A percentile compares a stretch with the other conserved stretches of the same genome.
phyloP scores from a whole-genome alignment of 2,329 filamentous ascomycete genomes.

The Pseudogymnoascus sp. region DNA sequence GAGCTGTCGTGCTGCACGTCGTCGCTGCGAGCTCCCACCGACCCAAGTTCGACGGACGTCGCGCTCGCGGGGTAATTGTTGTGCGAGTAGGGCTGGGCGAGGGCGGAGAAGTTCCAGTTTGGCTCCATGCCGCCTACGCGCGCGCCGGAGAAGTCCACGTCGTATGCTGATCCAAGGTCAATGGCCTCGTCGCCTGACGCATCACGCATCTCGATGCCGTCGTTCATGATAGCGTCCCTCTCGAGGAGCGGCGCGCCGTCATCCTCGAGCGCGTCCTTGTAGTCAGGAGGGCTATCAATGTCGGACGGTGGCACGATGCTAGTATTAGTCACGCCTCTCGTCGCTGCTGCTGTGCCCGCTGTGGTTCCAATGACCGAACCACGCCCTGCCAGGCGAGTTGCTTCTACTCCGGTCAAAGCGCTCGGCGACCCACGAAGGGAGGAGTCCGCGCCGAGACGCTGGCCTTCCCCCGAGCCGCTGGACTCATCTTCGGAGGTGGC shows the following conservation, averaged over 20 bases:
- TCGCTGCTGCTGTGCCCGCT: constrained; percentile 17
- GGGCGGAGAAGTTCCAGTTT: constrained; percentile 17
- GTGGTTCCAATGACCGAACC: constrained; percentile 35
- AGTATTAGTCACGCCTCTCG: background rate
- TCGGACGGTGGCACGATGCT: background rate
- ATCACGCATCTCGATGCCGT: constrained; percentile 14
- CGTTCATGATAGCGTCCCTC: constrained; percentile 17
- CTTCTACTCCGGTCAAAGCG: constrained; percentile 72
- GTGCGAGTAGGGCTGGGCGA: constrained; percentile 7
- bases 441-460: constrained; percentile 74
- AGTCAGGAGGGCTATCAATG: constrained; percentile 17
- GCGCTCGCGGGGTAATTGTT: constrained; percentile 1
- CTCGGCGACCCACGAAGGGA: constrained; percentile 88
- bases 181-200: constrained; percentile 21
- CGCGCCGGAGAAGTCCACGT: background rate
- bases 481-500: constrained; percentile 40
- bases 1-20: constrained; percentile 26
- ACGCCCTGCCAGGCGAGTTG: constrained; percentile 59
- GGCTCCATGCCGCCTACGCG: background rate
- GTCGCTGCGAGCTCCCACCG: constrained; percentile 20
- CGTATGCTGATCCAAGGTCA: constrained; percentile 16
- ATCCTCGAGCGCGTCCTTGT: constrained; percentile 20
- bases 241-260: constrained; percentile 16
- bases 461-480: constrained; percentile 67
- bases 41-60: background rate